A percentile compares a stretch with the other conserved stretches of the same genome.
Conservation (phyloP, 345 rosid species). For the Dipteronia sinensis region DNA sequence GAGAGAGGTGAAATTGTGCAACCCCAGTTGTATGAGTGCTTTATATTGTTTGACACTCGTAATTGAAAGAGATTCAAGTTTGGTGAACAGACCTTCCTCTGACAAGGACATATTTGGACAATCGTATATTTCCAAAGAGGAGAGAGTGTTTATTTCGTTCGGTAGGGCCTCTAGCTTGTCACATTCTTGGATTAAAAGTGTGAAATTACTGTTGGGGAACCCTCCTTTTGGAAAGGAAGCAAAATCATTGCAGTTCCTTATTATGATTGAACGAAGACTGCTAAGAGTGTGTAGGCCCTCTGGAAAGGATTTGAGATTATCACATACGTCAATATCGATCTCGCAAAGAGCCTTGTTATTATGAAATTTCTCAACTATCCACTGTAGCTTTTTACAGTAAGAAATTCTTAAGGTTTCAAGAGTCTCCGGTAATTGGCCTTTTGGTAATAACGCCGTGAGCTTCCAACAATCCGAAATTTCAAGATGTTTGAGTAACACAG, state of each 20-base stretch:
- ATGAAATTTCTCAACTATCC: neutral
- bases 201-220: neutral
- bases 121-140: no score
- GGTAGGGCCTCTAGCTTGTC: no score
- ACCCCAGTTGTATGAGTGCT: constrained; percentile 20
- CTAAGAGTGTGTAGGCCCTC: neutral
- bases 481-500: neutral
- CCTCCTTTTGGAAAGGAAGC: neutral
- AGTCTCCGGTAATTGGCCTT: neutral
- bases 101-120: constrained; percentile 19
- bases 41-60: neutral
- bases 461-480: fast-evolving
- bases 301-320: neutral
- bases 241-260: neutral
- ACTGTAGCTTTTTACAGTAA: neutral
- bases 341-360: neutral
- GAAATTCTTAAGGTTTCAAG: neutral
- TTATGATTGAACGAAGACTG: neutral
- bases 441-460: neutral
- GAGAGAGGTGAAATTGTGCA: constrained; percentile 23
- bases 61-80: constrained; percentile 14
- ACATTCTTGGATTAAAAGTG: neutral
- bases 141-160: no score
- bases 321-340: fast-evolving
- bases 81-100: constrained; percentile 25